phyloP scores from a whole-genome alignment of 225 moss, liverwort and hornwort genomes.

The Sphagnum tenellum region DNA sequence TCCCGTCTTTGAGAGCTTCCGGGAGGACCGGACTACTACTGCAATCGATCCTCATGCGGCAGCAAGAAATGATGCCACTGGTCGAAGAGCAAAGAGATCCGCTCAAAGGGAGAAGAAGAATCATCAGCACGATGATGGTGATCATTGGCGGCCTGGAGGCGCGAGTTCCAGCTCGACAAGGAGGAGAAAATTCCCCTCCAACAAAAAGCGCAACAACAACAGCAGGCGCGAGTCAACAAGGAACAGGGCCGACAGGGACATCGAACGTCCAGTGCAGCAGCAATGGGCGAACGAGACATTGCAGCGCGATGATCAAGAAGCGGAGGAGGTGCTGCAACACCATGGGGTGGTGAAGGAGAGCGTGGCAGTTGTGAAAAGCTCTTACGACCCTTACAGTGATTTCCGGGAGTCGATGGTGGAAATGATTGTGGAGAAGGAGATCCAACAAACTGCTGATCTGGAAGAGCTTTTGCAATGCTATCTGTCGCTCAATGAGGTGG shows the following conservation, averaged over 20 bases:
- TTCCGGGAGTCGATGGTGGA: conserved; percentile 87
- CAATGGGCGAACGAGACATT: conserved; percentile 30
- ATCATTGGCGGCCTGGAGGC: no score
- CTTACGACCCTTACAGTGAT: conserved; percentile 73
- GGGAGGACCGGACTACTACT: conserved; percentile 36
- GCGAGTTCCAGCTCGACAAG: no score
- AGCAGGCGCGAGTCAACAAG: background rate
- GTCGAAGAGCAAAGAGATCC: conserved; percentile 28
- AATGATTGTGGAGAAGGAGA: conserved; percentile 76
- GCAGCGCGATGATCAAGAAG: conserved; percentile 25
- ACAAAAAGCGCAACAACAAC: conserved; percentile 15
- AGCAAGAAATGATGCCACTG: conserved; percentile 12
- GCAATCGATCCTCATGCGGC: conserved; percentile 21
- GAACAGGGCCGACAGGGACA: background rate
- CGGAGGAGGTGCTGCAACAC: conserved; percentile 20
- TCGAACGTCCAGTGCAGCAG: conserved; percentile 27
- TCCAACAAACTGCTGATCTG: conserved; percentile 53
- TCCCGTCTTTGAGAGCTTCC: conserved; percentile 41
- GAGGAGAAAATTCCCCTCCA: background rate
- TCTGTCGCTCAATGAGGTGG: conserved; percentile 69
- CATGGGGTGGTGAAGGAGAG: conserved; percentile 40
- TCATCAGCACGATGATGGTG: no score
- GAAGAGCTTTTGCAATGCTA: conserved; percentile 87
- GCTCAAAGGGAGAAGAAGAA: conserved; percentile 13
- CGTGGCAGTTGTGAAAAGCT: conserved; percentile 75